Percentiles rank a stretch among this genome's conserved stretches.
phyloP scores from a whole-genome alignment of 805 yeast genomes.

The Barnettozyma siamensis region DNA sequence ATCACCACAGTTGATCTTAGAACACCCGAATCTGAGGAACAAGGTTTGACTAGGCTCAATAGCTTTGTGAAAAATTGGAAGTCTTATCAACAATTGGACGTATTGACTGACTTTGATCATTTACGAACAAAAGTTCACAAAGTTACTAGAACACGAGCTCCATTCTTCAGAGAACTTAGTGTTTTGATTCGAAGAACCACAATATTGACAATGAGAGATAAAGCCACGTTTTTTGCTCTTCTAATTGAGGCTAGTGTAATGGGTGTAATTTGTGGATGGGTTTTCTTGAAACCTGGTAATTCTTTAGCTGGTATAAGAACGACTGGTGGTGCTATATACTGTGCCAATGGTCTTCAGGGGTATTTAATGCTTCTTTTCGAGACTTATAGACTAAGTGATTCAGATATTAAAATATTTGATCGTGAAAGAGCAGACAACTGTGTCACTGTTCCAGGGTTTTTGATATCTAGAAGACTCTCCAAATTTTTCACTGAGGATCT shows the following conservation, averaged over 20 bases:
- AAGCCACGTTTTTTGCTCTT: constrained; percentile 30
- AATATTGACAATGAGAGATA: constrained; percentile 40
- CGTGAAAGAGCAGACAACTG: constrained; percentile 69
- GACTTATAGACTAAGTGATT: constrained; percentile 48
- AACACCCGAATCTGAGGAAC: constrained; percentile 29
- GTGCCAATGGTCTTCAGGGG: constrained; percentile 48
- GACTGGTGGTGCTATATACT: constrained; percentile 44
- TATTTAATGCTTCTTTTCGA: constrained; percentile 55
- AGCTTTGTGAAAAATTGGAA: constrained; percentile 33
- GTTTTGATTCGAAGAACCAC: constrained; percentile 37
- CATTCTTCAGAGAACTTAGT: constrained; percentile 36
- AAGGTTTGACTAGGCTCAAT: constrained; percentile 27
- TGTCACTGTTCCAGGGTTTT: constrained; percentile 60
- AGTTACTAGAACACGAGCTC: constrained; percentile 27
- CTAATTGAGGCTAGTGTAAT: constrained; percentile 17
- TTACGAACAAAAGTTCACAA: not conserved
- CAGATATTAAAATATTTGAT: constrained; percentile 55
- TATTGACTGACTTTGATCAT: not conserved
- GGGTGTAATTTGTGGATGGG: constrained; percentile 57
- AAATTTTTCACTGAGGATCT: constrained; percentile 68
- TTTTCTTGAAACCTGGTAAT: constrained; percentile 59
- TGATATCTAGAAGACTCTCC: constrained; percentile 62
- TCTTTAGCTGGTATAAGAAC: constrained; percentile 62
- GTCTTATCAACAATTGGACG: constrained; percentile 1
- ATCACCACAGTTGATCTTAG: constrained; percentile 43